Evolutionary conservation across 805 yeast genomes (phyloP).

Genomic region (Ogataea methanolica): DNA sequence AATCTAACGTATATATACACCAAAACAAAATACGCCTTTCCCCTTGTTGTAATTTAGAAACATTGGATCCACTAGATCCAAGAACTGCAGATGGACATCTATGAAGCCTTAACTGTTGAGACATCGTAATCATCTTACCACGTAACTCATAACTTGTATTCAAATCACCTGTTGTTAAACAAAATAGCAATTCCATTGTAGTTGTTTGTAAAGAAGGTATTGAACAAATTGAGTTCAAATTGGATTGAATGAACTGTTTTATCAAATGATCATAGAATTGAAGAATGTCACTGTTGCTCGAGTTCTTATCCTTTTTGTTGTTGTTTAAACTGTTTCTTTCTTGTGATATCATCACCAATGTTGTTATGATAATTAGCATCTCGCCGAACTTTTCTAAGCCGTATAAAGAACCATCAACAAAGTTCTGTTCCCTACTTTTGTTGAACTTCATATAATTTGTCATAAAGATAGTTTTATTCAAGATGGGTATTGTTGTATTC

Average conservation of each 20-base stretch:
- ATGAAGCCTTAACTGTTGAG: slow-evolving; percentile 79
- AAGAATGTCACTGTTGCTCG: slow-evolving; percentile 29
- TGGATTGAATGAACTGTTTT: slow-evolving; percentile 58
- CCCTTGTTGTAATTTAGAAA: slow-evolving; percentile 69
- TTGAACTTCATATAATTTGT: slow-evolving; percentile 48
- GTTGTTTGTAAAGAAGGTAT: slow-evolving; percentile 67
- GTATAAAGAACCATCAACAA: slow-evolving; percentile 36
- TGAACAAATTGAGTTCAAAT: slow-evolving; percentile 56
- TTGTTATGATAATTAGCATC: slow-evolving; percentile 41
- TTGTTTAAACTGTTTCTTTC: slow-evolving; percentile 24
- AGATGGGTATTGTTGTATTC: slow-evolving; percentile 64
- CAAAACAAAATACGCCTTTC: slow-evolving; percentile 80
- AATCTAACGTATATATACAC: slow-evolving; percentile 76
- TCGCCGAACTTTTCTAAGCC: slow-evolving; percentile 56
- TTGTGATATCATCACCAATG: slow-evolving; percentile 44
- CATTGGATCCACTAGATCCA: slow-evolving; percentile 58
- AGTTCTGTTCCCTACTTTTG: slow-evolving; percentile 40
- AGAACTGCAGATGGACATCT: slow-evolving; percentile 83
- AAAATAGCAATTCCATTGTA: slow-evolving; percentile 64
- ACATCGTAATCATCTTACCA: slow-evolving; percentile 74
- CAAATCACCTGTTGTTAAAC: slow-evolving; percentile 68
- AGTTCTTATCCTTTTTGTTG: slow-evolving; percentile 6
- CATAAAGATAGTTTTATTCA: slow-evolving; percentile 68
- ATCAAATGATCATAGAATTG: slow-evolving; percentile 57
- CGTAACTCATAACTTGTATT: slow-evolving; percentile 71